A percentile compares a stretch with the other conserved stretches of the same genome.
These are phyloP conservation scores for Globisporangium recalcitrans DNA, from an alignment of 352 stramenopile species.

Conservation along the genomic window DNA sequence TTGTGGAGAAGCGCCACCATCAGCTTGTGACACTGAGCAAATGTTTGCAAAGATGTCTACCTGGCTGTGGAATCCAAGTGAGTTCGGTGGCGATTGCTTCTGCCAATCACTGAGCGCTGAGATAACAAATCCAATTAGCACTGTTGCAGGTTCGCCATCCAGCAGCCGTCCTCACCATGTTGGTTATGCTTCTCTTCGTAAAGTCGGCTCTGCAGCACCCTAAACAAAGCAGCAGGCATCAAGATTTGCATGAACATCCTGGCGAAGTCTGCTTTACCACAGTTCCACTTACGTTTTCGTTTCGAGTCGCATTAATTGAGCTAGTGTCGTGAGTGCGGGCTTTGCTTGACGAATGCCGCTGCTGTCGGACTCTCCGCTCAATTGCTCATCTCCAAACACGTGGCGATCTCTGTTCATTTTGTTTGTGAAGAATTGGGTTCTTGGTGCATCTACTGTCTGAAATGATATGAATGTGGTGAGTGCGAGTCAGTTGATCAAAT, in stretches of 20 bases:
- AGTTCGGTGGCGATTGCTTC: slow-evolving; percentile 3
- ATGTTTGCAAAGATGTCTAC: too few relatives aligned
- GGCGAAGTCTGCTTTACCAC: neutral
- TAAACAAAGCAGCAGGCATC: neutral
- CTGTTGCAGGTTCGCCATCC: too few relatives aligned
- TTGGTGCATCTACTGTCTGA: neutral
- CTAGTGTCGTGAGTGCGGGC: too few relatives aligned
- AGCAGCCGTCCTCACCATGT: neutral
- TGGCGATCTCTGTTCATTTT: neutral
- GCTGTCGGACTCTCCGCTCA: neutral
- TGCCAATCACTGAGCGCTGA: neutral
- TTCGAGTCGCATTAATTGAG: neutral
- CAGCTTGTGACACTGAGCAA: too few relatives aligned
- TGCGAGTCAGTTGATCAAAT: neutral
- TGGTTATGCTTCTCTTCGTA: neutral
- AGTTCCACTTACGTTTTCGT: neutral
- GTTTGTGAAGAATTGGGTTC: neutral
- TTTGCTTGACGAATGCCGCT: neutral
- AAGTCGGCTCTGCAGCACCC: neutral
- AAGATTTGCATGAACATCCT: neutral
- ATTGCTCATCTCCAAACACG: neutral
- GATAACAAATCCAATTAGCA: too few relatives aligned
- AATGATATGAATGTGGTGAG: neutral
- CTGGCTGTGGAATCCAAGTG: too few relatives aligned
- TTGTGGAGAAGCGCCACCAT: too few relatives aligned